Evolutionary conservation across 345 rosid genomes (phyloP), one percentile per base, ranked within the genome.

Genomic region (Populus euphratica): DNA sequence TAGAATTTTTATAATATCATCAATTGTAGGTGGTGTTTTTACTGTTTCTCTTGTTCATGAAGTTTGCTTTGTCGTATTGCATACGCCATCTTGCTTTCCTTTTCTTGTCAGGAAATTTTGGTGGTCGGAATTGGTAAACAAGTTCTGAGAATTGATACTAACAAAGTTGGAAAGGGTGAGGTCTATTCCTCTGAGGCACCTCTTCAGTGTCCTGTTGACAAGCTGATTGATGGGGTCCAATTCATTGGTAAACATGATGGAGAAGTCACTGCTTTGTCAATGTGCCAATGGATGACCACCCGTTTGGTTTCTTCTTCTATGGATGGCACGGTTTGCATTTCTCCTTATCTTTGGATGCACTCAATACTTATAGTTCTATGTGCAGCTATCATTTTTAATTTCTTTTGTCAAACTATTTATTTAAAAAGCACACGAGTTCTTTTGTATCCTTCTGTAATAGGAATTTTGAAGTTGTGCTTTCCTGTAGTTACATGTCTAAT

Each of bases 221-320:
- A 79, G 65, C 75, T 90, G 82, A 78, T 91, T 67, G 93, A 87
- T 74, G 99, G 99, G 75, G 83, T 95, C 65, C 96, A 92, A 75
- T 84, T 90, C 73, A 86, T 95, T 77, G 98, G 98, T 81, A 88
- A 88, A 82, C 99, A 95, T 81, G 97, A 92, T 72, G 98, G 93
- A 54, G 96, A 90, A 81, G 87, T 95, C 62, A 95, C 99, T n/a
- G 99, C 90, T 84, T 84, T 95, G 82, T 95, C 98, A 38, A 91
- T 95, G 92, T 95, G 94, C 85, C 94, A 93, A 72, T 93, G 94
- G 97, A 89, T 89, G 94, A 88, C 85, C 70, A 88, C 92, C 41
- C 90, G 92, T 68, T 87, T 92, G 82, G 97, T 87, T 81, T 95
- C 99, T 59, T 92, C 99, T 80, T 91, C 99, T 1, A 80, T 72